phyloP scores from a whole-genome alignment of 2,329 filamentous ascomycete species.

The Daldinia eschscholtzii region DNA sequence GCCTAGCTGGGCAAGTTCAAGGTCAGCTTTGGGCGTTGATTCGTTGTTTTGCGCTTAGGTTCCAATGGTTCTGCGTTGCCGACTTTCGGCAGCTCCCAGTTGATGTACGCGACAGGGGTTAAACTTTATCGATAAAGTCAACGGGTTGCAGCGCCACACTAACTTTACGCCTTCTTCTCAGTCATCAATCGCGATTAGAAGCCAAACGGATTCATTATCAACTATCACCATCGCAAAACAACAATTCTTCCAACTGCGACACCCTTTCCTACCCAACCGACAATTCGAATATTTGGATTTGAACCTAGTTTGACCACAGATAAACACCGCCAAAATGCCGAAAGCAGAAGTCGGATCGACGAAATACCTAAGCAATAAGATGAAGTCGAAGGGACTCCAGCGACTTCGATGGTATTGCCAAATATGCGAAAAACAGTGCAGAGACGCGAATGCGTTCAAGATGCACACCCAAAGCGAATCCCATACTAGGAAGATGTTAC shows the following conservation, averaged over 20 bases:
- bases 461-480: conserved; percentile 75
- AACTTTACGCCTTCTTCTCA: background rate
- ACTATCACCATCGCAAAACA: conserved; percentile 13
- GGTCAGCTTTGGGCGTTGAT: conserved; percentile 21
- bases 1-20: conserved; percentile 25
- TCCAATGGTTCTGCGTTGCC: background rate
- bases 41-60: conserved; percentile 6
- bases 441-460: conserved; percentile 92
- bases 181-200: background rate
- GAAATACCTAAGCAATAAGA: conserved; percentile 91
- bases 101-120: background rate
- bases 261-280: background rate
- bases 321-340: conserved; percentile 73
- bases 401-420: conserved; percentile 93
- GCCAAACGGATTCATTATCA: background rate
- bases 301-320: background rate
- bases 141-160: conserved; percentile 16
- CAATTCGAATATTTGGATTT: background rate
- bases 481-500: conserved; percentile 81
- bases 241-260: background rate
- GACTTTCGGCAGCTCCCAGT: background rate
- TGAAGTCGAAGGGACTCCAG: conserved; percentile 84
- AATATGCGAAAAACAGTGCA: conserved; percentile 80
- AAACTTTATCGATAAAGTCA: conserved; percentile 28
- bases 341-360: conserved; percentile 92